Percentiles rank a stretch among this genome's conserved stretches.
phyloP scores from a whole-genome alignment of 2,329 filamentous ascomycete genomes.

The Colletotrichum sp. region DNA sequence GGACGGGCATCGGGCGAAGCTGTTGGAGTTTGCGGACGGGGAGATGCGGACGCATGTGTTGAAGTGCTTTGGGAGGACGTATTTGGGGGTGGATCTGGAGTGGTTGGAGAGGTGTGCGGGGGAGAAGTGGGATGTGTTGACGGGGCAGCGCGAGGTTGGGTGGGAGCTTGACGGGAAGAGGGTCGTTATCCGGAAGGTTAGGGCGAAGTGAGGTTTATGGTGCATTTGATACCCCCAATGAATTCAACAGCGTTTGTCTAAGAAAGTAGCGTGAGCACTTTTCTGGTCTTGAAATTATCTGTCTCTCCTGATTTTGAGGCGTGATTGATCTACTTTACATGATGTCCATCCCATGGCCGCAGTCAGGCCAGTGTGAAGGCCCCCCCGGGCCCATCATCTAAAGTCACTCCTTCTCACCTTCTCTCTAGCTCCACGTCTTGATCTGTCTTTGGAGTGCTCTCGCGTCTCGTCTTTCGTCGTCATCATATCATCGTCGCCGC shows the following conservation, averaged over 20 bases:
- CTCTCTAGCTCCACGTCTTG: no score
- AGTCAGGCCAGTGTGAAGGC: not conserved
- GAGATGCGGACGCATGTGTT: conserved; percentile 77
- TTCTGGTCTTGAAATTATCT: accelerated
- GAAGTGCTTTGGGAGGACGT: conserved; percentile 85
- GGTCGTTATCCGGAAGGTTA: conserved; percentile 75
- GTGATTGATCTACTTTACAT: not conserved
- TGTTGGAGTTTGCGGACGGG: conserved; percentile 83
- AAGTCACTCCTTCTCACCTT: not conserved
- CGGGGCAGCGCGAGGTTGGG: conserved; percentile 73
- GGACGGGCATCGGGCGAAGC: conserved; percentile 78
- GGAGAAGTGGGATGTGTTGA: conserved; percentile 74
- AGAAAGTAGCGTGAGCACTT: no score
- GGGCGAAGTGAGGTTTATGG: conserved; percentile 10
- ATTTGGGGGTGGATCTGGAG: conserved; percentile 71
- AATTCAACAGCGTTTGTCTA: not conserved
- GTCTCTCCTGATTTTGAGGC: not conserved
- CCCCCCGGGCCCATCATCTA: accelerated
- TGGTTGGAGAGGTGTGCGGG: conserved; percentile 75
- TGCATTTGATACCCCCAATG: not conserved
- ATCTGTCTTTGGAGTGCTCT: no score
- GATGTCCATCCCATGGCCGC: accelerated
- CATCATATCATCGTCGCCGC: no score
- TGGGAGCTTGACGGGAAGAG: conserved; percentile 79
- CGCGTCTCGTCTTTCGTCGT: no score